Evolutionary conservation across 78 protist species (phyloP).

Genomic region (Dictyostelium discoideum): DNA sequence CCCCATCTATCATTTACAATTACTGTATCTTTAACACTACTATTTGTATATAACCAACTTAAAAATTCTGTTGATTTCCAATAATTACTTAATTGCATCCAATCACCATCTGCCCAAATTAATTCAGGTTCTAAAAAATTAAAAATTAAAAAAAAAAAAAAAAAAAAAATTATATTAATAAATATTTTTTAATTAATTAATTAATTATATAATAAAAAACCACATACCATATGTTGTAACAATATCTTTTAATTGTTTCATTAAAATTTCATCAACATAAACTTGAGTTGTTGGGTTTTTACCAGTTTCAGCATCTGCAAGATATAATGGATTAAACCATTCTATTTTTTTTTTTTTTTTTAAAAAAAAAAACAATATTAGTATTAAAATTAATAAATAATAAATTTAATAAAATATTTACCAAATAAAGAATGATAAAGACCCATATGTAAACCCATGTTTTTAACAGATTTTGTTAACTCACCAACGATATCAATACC

Average conservation of each 20-base stretch:
- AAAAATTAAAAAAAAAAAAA: not conserved
- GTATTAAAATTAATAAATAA: not conserved
- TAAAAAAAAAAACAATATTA: too few relatives aligned
- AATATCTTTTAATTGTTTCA: conserved; percentile 41
- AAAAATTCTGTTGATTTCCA: conserved; percentile 57
- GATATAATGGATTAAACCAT: conserved; percentile 75
- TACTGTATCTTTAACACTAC: conserved; percentile 15
- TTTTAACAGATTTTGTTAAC: conserved; percentile 25
- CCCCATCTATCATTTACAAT: conserved; percentile 84
- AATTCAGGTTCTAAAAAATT: conserved; percentile 5
- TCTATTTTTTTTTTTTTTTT: too few relatives aligned
- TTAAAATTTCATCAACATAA: conserved; percentile 37
- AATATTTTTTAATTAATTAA: too few relatives aligned
- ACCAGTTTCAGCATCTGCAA: conserved; percentile 31
- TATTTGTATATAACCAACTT: conserved; percentile 46
- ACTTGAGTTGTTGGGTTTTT: not conserved
- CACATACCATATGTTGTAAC: not conserved
- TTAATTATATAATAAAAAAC: too few relatives aligned
- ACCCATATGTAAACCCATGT: conserved; percentile 46
- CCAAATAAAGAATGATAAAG: conserved; percentile 57
- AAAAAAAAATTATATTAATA: not conserved
- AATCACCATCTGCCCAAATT: conserved; percentile 67
- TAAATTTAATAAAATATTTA: not conserved
- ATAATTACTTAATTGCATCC: not conserved
- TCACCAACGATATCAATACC: conserved; percentile 6